Evolutionary conservation across 2,329 filamentous ascomycete genomes (phyloP), one percentile per base, ranked within the genome.

Genomic region (Hymenoscyphus fraxineus): DNA sequence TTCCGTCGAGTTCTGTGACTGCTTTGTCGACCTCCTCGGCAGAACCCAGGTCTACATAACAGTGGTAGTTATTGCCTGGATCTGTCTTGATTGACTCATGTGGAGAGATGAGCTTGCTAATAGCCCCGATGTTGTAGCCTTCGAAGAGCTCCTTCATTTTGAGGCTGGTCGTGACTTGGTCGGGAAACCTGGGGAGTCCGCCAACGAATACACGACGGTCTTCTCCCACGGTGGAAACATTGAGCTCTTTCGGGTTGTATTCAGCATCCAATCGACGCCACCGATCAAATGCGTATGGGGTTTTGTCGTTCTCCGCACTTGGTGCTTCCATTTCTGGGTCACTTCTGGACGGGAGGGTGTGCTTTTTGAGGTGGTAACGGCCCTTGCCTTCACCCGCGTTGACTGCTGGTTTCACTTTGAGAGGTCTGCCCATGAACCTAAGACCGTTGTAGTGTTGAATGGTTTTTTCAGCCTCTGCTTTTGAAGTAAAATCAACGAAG

Each of bases 351-450:
- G 27, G 16, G 16, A n/a, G 19, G 9, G 22, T 22, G 9, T 54
- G 19, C 22, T 13, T 19, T 35, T 47, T 41, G 15, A 59, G 31
- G 38, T 65, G 58, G 38, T 64, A 68, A n/a, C 64, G 58, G 27
- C 63, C 58, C 55, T 62, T 67, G 15, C 63, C 64, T 22, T 51
- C 67, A 12, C 68, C 66, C 9, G 68, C 64, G 55, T 68, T 70
- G 12, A 87, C 80, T 68, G 87, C 88, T 0, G 85, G 86, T 44
- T 87, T 86, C 68, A 90, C 83, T 74, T 85, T 88, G 61, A 91
- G 76, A 0, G 82, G 78, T 7, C 88, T 82, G 32, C 84, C 84
- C 15, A 84, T 80, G 39, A 91, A 77, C 13, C 80, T 77, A 22
- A 78, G 79, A 19, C 82, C 83, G 63, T 84, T 79, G 55, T 91